Evolutionary conservation across 225 moss, liverwort and hornwort genomes (phyloP), one percentile per base, ranked within the genome.

Genomic region (Polytrichum commune): DNA sequence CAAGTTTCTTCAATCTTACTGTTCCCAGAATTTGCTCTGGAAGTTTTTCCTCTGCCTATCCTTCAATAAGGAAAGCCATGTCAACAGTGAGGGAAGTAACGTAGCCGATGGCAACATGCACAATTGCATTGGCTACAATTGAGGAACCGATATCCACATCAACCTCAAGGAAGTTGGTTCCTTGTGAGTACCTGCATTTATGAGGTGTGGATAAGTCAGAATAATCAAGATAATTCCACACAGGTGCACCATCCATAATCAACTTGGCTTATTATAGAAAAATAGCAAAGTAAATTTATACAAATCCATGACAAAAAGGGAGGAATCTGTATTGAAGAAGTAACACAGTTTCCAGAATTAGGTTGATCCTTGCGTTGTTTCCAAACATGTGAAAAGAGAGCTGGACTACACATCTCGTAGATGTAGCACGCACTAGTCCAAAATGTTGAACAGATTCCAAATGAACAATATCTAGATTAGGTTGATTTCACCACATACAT

Each of bases 81-180:
- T 95, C 95, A 19, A 95, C 84, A 7, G 92, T 88, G 24, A 95
- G 82, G 16, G 78, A 75, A 23, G 90, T 76, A 19, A 95, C 1
- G 62, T 95, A 92, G 5, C 87, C 87, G 27, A 92, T 83, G 19
- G 95, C 95, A 63, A 95, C 80, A 55, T 91, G 92, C 57, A 95
- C 84, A 71, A 95, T 95, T 23, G 95, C 92, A 76, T 82, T 92
- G 27, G 95, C 95, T 68, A 95, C 86, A 61, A 90, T 85, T 24
- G 95, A 95, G 24, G 95, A 95, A 13, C 92, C 91, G 62, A 95
- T 89, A 60, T 95, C 95, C 72, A 95, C 90, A 80, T 92, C 95
- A 32, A 95, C 82, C 81, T 95, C 95, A n/a, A 95, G 35, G 27
- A 87, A 95, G 68, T 91, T 92, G 6, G 72, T 73, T 65, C 89